A percentile compares a stretch with the other conserved stretches of the same genome.
Evolutionary conservation across 164 flowering plant genomes (phyloP).

Genomic region (Magnolia changhungtana): DNA sequence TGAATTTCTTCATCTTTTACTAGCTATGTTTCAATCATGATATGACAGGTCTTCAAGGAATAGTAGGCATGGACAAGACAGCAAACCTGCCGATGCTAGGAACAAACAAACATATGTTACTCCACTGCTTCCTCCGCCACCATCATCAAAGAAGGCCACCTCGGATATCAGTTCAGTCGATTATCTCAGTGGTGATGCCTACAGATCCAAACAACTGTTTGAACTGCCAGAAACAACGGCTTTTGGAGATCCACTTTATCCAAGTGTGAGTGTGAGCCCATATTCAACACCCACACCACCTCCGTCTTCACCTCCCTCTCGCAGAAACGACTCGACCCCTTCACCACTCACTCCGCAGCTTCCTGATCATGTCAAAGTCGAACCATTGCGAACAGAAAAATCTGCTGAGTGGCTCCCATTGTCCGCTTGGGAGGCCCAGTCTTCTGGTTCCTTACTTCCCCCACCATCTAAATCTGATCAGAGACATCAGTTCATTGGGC

Average conservation of each 20-base stretch:
- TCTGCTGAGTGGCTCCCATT: slow-evolving; percentile 45
- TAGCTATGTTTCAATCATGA: background rate
- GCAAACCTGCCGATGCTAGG: slow-evolving; percentile 31
- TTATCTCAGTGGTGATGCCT: slow-evolving; percentile 83
- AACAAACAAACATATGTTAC: slow-evolving; percentile 32
- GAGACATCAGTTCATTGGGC: slow-evolving; percentile 75
- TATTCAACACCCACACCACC: background rate
- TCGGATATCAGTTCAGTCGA: slow-evolving; percentile 48
- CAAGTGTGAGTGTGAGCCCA: slow-evolving; percentile 21
- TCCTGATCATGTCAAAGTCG: slow-evolving; percentile 37
- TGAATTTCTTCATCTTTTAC: background rate
- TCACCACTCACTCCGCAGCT: slow-evolving; percentile 26
- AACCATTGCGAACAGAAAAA: slow-evolving; percentile 34
- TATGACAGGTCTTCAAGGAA: slow-evolving; percentile 63
- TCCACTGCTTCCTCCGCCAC: slow-evolving; percentile 87
- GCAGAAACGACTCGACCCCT: slow-evolving; percentile 18
- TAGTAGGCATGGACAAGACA: slow-evolving; percentile 36
- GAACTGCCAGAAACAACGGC: slow-evolving; percentile 27
- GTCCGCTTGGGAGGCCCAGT: slow-evolving; percentile 51
- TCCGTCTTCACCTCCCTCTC: slow-evolving; percentile 11
- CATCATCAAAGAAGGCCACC: slow-evolving; percentile 44
- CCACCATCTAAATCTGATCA: slow-evolving; percentile 79
- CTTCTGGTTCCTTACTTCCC: slow-evolving; percentile 55
- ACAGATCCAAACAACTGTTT: slow-evolving; percentile 37
- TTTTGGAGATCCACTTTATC: slow-evolving; percentile 21